Conservation (phyloP, 257 asterid genomes). For the Plectranthus barbatus region DNA sequence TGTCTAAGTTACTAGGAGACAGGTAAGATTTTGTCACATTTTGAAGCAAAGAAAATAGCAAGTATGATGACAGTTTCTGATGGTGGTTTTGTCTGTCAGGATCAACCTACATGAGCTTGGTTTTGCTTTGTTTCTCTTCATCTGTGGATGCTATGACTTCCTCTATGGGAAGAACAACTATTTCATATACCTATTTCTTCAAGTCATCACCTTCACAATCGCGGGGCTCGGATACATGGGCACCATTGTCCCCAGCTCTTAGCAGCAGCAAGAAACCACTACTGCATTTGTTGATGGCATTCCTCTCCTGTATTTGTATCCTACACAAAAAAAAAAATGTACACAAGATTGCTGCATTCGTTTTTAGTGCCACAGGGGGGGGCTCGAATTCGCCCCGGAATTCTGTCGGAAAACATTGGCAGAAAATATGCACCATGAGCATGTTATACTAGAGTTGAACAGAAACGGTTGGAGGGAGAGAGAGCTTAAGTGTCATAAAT, state of each 20-base stretch:
- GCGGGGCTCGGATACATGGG: slow-evolving; percentile 61
- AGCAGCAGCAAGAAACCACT: not conserved
- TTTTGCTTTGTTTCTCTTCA: slow-evolving; percentile 43
- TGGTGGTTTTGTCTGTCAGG: slow-evolving; percentile 16
- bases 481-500: slow-evolving; percentile 26
- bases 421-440: slow-evolving; percentile 15
- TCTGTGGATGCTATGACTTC: slow-evolving; percentile 54
- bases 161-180: slow-evolving; percentile 47
- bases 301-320: slow-evolving; percentile 20
- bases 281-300: too few relatives aligned
- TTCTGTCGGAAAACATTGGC: slow-evolving; percentile 21
- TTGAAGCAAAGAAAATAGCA: not conserved
- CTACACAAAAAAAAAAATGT: slow-evolving; percentile 31
- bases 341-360: slow-evolving; percentile 29
- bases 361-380: slow-evolving; percentile 7
- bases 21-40: slow-evolving; percentile 25
- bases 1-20: slow-evolving; percentile 36
- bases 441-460: slow-evolving; percentile 27
- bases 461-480: slow-evolving; percentile 30
- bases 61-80: not conserved
- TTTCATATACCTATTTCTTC: slow-evolving; percentile 53
- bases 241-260: slow-evolving; percentile 35
- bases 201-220: slow-evolving; percentile 43
- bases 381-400: slow-evolving; percentile 11
- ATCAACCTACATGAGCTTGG: slow-evolving; percentile 45